These are phyloP conservation scores for Albifimbria verrucaria DNA, from an alignment of 2,329 filamentous ascomycete genomes.

Conservation along the genomic window DNA sequence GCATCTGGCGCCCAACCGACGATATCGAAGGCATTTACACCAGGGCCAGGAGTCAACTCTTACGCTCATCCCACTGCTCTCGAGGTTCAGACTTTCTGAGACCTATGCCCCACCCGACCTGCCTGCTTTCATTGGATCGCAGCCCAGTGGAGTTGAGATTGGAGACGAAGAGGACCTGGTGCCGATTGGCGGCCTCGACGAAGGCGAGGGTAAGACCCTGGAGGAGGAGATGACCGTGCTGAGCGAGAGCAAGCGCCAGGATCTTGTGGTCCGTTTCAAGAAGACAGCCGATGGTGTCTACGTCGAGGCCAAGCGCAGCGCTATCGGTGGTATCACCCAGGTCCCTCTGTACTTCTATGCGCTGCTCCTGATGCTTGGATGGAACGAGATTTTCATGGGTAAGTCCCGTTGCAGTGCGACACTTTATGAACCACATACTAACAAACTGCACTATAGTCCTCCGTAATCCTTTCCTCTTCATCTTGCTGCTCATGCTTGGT, in stretches of 20 bases:
- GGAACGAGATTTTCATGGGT: slow-evolving; percentile 97
- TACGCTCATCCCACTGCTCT: slow-evolving; percentile 82
- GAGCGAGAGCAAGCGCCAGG: slow-evolving; percentile 83
- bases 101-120: slow-evolving; percentile 79
- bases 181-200: slow-evolving; percentile 90
- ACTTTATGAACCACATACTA: slow-evolving; percentile 3
- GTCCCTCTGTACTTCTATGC: slow-evolving; percentile 94
- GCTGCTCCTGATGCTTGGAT: slow-evolving; percentile 84
- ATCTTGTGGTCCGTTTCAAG: slow-evolving; percentile 93
- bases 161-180: slow-evolving; percentile 87
- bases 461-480: slow-evolving; percentile 88
- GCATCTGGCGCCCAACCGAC: slow-evolving; percentile 94
- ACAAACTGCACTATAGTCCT: slow-evolving; percentile 58
- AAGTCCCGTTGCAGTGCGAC: slow-evolving; percentile 34
- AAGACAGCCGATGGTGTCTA: slow-evolving; percentile 98
- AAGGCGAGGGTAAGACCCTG: slow-evolving; percentile 88
- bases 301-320: slow-evolving; percentile 94
- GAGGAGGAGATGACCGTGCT: slow-evolving; percentile 98
- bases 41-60: slow-evolving; percentile 89
- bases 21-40: slow-evolving; percentile 97
- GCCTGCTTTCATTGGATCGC: slow-evolving; percentile 74
- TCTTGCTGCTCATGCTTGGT: slow-evolving; percentile 75
- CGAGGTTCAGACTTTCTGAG: slow-evolving; percentile 73
- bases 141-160: slow-evolving; percentile 69
- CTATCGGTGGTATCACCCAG: slow-evolving; percentile 91